phyloP scores from a whole-genome alignment of 2,329 filamentous ascomycete species.

The Fusarium fracticaudum region DNA sequence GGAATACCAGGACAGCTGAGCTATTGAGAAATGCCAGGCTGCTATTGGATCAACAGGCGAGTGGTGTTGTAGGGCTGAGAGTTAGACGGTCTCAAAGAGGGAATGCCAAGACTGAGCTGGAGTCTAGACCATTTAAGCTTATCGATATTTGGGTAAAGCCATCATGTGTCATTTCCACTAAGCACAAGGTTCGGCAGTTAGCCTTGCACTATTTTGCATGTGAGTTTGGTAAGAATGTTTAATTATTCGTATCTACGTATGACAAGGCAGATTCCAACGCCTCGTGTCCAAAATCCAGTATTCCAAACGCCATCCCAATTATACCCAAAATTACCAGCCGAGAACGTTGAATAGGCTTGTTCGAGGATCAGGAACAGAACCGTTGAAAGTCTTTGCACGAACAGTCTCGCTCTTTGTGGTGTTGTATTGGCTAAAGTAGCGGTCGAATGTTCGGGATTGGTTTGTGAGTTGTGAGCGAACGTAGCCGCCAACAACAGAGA shows the following conservation, averaged over 20 bases:
- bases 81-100: not conserved
- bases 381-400: slow-evolving; percentile 34
- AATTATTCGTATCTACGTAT: slow-evolving; percentile 4
- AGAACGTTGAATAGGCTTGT: slow-evolving; percentile 41
- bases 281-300: not conserved
- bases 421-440: slow-evolving; percentile 41
- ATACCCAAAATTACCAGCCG: slow-evolving; percentile 25
- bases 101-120: slow-evolving; percentile 25
- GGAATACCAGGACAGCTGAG: not conserved
- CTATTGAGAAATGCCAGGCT: not conserved
- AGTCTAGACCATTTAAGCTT: slow-evolving; percentile 30
- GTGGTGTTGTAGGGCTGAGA: slow-evolving; percentile 18
- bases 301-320: slow-evolving; percentile 1
- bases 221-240: not conserved
- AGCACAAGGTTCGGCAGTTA: not conserved
- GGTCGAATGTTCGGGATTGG: slow-evolving; percentile 37
- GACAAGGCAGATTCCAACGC: slow-evolving; percentile 12
- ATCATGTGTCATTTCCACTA: slow-evolving; percentile 15
- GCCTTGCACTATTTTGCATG: not conserved
- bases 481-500: slow-evolving; percentile 28
- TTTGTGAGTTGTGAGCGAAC: slow-evolving; percentile 31
- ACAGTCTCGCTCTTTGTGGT: slow-evolving; percentile 32
- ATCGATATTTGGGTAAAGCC: not conserved
- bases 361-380: slow-evolving; percentile 37
- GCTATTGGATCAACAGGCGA: slow-evolving; percentile 16